Percentiles rank a stretch among this genome's conserved stretches.
Evolutionary conservation across 106 monocot species (phyloP).

Genomic region (Apostasia ramifera): DNA sequence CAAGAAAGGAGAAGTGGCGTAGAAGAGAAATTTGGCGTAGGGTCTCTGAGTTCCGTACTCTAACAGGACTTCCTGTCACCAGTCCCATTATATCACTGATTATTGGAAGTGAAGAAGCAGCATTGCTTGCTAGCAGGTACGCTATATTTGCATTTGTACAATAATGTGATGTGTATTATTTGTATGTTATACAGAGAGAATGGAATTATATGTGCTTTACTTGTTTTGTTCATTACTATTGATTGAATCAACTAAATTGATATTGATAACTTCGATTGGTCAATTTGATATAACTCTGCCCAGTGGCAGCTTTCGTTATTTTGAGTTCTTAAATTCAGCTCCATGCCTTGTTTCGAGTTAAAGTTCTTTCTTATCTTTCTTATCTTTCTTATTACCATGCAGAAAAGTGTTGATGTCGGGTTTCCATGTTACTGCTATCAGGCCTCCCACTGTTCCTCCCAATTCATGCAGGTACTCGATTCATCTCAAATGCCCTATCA

Average conservation of each 20-base stretch:
- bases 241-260: no score
- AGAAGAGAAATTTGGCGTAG: constrained; percentile 61
- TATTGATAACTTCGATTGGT: no score
- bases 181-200: no score
- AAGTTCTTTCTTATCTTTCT: neutral
- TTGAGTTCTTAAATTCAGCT: no score
- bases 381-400: neutral
- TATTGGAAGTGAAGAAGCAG: constrained; percentile 73
- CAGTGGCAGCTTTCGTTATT: no score
- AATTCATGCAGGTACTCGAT: constrained; percentile 74
- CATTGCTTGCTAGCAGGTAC: constrained; percentile 83
- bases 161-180: no score
- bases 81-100: constrained; percentile 93
- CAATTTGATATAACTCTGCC: no score
- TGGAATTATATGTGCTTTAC: neutral
- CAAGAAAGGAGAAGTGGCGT: constrained; percentile 75
- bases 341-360: no score
- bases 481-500: neutral
- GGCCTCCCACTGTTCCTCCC: constrained; percentile 84
- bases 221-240: neutral
- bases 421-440: constrained; percentile 78
- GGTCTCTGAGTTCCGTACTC: constrained; percentile 50
- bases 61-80: constrained; percentile 39
- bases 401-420: constrained; percentile 49
- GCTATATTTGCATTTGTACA: neutral